Conservation (phyloP, 2,329 filamentous ascomycete species). For the Rosellinia necatrix region DNA sequence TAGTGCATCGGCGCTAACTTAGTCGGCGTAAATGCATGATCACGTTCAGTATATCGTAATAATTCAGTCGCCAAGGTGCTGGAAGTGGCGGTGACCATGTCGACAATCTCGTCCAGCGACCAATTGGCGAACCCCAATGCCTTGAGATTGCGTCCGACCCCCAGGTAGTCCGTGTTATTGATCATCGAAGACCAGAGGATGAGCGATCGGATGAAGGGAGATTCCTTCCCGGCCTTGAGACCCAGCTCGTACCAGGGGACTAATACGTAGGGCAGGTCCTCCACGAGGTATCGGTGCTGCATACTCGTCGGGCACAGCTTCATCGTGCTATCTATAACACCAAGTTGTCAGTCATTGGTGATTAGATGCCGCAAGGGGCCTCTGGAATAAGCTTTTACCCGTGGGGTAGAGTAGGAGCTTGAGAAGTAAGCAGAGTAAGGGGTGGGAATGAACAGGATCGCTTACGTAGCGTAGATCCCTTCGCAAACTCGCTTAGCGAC, state of each 20-base stretch:
- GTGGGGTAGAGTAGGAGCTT: too few relatives aligned
- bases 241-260: slow-evolving; percentile 28
- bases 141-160: slow-evolving; percentile 16
- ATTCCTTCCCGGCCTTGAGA: slow-evolving; percentile 20
- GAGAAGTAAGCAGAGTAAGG: too few relatives aligned
- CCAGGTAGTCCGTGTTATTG: slow-evolving; percentile 20
- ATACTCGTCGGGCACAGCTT: slow-evolving; percentile 24
- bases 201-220: slow-evolving; percentile 23
- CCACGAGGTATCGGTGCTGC: slow-evolving; percentile 20
- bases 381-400: too few relatives aligned
- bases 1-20: not conserved
- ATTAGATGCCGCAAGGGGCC: too few relatives aligned
- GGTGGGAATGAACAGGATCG: too few relatives aligned
- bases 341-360: too few relatives aligned
- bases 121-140: slow-evolving; percentile 13
- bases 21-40: not conserved
- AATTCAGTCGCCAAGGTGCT: slow-evolving; percentile 6
- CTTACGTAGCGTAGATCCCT: slow-evolving; percentile 13
- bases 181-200: slow-evolving; percentile 25
- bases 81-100: slow-evolving; percentile 12
- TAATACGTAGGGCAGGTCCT: slow-evolving; percentile 26
- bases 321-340: slow-evolving; percentile 27
- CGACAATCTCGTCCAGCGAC: slow-evolving; percentile 15
- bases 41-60: slow-evolving; percentile 1
- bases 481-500: slow-evolving; percentile 20